phyloP scores from a whole-genome alignment of 1,284 basidiomycete genomes.

The Vanrija humicola region DNA sequence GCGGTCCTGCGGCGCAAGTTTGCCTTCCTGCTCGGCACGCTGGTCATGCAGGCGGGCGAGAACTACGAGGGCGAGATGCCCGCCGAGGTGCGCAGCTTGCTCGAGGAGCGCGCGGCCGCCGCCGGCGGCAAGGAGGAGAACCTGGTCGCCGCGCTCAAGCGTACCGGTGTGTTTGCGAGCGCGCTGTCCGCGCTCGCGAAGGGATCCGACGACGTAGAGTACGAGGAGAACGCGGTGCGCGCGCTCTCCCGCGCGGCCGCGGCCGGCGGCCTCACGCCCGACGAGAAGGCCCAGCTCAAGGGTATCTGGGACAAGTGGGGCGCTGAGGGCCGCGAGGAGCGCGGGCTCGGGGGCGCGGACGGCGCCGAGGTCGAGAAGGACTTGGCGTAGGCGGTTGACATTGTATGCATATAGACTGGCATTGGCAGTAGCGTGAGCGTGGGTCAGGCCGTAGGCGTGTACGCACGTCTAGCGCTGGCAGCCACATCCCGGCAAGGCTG shows the following conservation, averaged over 20 bases:
- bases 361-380: slow-evolving; percentile 17
- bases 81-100: slow-evolving; percentile 32
- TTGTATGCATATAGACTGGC: too few relatives aligned
- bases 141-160: slow-evolving; percentile 26
- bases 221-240: slow-evolving; percentile 73
- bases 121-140: slow-evolving; percentile 24
- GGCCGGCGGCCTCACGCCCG: slow-evolving; percentile 30
- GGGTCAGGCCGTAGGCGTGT: too few relatives aligned
- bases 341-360: slow-evolving; percentile 38
- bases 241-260: slow-evolving; percentile 51
- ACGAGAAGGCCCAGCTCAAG: slow-evolving; percentile 40
- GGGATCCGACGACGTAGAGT: slow-evolving; percentile 71
- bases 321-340: slow-evolving; percentile 23
- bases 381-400: neutral
- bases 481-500: too few relatives aligned
- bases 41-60: slow-evolving; percentile 65
- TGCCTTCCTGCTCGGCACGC: slow-evolving; percentile 74
- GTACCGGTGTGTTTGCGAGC: slow-evolving; percentile 15
- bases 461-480: too few relatives aligned
- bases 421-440: too few relatives aligned
- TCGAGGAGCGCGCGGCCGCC: slow-evolving; percentile 24
- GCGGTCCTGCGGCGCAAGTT: slow-evolving; percentile 75
- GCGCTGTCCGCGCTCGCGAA: slow-evolving; percentile 60
- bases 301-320: slow-evolving; percentile 38
- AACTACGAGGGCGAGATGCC: slow-evolving; percentile 48